A percentile compares a stretch with the other conserved stretches of the same genome.
Evolutionary conservation across 108 stramenopile genomes (phyloP).

Genomic region (Seminavis robusta): DNA sequence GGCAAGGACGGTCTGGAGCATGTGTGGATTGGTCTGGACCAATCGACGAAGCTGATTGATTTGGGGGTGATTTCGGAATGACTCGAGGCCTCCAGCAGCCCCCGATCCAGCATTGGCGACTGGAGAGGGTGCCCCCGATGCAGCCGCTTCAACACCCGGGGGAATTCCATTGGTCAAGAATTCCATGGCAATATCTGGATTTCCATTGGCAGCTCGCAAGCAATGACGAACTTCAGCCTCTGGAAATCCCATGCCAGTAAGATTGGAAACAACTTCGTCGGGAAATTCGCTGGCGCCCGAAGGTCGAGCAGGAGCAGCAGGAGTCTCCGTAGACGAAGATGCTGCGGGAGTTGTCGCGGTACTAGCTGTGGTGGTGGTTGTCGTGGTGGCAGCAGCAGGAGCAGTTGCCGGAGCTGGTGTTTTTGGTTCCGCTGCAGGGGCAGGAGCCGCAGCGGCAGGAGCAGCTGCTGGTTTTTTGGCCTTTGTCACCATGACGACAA

Average conservation of each 20-base stretch:
- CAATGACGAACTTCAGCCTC: constrained; percentile 84
- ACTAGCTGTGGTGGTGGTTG: constrained; percentile 26
- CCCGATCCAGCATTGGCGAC: constrained; percentile 24
- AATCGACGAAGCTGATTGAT: constrained; percentile 88
- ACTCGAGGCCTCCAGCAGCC: constrained; percentile 53
- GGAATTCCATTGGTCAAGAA: constrained; percentile 98
- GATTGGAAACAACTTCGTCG: constrained; percentile 61
- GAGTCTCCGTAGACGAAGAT: constrained; percentile 25
- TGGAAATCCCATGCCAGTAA: constrained; percentile 85
- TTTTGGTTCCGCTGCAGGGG: constrained; percentile 34
- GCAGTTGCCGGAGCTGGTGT: constrained; percentile 27
- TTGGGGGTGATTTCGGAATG: constrained; percentile 92
- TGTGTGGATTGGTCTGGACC: constrained; percentile 91
- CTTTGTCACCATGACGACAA: constrained; percentile 97
- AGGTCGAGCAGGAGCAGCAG: constrained; percentile 19
- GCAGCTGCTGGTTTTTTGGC: constrained; percentile 75
- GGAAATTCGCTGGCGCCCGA: constrained; percentile 49
- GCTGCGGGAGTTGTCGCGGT: constrained; percentile 43
- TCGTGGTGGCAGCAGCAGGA: constrained; percentile 23
- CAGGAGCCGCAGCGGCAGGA: constrained; percentile 31
- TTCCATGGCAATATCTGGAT: constrained; percentile 94
- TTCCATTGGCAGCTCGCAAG: constrained; percentile 91
- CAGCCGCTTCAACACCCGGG: constrained; percentile 37
- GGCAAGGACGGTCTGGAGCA: constrained; percentile 81
- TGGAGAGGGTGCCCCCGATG: constrained; percentile 15